These are phyloP conservation scores for Candida insectorum DNA, from an alignment of 805 yeast genomes.

Conservation along the genomic window DNA sequence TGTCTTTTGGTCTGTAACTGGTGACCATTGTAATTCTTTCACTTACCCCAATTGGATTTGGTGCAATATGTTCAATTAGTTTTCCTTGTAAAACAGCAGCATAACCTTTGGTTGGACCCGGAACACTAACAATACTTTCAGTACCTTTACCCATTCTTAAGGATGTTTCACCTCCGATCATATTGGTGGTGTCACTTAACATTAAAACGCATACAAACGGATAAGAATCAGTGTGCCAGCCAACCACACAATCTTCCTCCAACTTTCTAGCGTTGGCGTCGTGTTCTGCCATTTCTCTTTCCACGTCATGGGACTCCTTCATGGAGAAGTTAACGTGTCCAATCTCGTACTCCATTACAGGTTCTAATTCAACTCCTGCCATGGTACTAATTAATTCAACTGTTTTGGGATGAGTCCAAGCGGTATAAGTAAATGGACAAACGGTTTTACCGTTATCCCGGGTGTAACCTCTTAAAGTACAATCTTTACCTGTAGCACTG, in stretches of 20 bases:
- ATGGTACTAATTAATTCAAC: conserved; percentile 50
- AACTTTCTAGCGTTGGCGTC: conserved; percentile 10
- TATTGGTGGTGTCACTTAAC: conserved; percentile 54
- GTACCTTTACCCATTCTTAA: conserved; percentile 42
- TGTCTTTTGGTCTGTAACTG: conserved; percentile 32
- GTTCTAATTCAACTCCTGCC: conserved; percentile 57
- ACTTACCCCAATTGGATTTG: conserved; percentile 28
- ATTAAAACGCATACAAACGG: conserved; percentile 64
- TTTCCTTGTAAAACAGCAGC: conserved; percentile 41
- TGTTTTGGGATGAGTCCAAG: conserved; percentile 60
- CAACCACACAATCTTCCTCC: conserved; percentile 48
- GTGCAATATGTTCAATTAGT: conserved; percentile 39
- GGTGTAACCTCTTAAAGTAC: conserved; percentile 50
- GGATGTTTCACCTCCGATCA: conserved; percentile 62
- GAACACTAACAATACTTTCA: conserved; percentile 16
- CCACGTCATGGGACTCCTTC: conserved; percentile 33
- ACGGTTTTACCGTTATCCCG: conserved; percentile 25
- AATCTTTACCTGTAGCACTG: conserved; percentile 50
- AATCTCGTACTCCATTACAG: conserved; percentile 56
- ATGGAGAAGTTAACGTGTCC: conserved; percentile 52
- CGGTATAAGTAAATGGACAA: conserved; percentile 52
- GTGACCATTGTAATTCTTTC: conserved; percentile 45
- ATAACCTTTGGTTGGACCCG: conserved; percentile 32
- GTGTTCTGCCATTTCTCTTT: conserved; percentile 18
- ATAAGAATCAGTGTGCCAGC: conserved; percentile 64